Evolutionary conservation across 116 monocot genomes (phyloP).

Genomic region (Papilionanthe hybrid): DNA sequence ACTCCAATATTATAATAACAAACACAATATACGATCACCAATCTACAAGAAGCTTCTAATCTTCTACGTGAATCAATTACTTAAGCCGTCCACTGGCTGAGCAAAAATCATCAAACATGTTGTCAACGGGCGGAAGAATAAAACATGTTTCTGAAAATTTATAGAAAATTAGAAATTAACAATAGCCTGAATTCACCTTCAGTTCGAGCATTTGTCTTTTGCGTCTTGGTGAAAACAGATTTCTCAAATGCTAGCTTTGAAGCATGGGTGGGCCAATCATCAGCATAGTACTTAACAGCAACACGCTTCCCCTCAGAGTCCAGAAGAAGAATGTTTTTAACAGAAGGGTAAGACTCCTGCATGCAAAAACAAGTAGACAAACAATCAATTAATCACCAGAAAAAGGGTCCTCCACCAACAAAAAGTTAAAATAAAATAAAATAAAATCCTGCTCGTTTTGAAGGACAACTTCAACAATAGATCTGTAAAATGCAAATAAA

Average conservation of each 20-base stretch:
- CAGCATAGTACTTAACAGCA: conserved; percentile 26
- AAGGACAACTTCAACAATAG: too few relatives aligned
- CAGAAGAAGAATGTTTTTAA: conserved; percentile 25
- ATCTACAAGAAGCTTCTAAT: too few relatives aligned
- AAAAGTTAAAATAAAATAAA: background rate
- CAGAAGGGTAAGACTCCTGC: conserved; percentile 12
- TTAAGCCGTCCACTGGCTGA: too few relatives aligned
- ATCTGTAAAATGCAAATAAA: too few relatives aligned
- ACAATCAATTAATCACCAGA: background rate
- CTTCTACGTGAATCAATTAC: too few relatives aligned
- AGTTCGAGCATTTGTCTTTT: conserved; percentile 25
- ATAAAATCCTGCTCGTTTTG: background rate
- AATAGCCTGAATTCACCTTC: conserved; percentile 15
- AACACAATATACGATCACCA: too few relatives aligned
- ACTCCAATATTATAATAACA: too few relatives aligned
- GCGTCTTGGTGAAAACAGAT: conserved; percentile 26
- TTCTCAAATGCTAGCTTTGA: conserved; percentile 29
- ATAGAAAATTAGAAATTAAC: background rate
- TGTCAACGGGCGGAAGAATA: too few relatives aligned
- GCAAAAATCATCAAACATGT: too few relatives aligned
- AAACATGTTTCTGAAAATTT: too few relatives aligned
- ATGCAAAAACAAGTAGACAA: background rate
- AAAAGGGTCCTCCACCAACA: background rate
- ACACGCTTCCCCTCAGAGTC: conserved; percentile 26
- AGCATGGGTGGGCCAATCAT: conserved; percentile 28